Evolutionary conservation across 2,329 filamentous ascomycete genomes (phyloP), one percentile per base, ranked within the genome.

Genomic region (Microcyclospora tardicrescens): DNA sequence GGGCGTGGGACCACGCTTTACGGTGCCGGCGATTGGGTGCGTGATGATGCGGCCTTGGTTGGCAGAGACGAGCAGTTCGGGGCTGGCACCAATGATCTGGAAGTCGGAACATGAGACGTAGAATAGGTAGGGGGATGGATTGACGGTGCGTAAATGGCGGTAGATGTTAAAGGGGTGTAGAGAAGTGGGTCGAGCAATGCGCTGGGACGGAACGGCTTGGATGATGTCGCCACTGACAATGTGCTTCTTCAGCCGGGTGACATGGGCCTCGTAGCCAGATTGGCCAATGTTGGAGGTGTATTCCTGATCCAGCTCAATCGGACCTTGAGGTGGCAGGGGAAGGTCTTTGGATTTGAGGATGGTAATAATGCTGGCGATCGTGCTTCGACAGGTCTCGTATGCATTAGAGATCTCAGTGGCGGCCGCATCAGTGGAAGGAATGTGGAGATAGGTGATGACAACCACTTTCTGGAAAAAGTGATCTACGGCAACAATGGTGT

Each of bases 151-250:
- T 29, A 98, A 73, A 59, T 94, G 85, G 39, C 89, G 79, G 70
- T 96, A 98, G 54, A 98, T 84, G 68, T 96, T 98, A 72, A 96
- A 98, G 0, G 91, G 89, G 61, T 98, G 91, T 33, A 98, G 69
- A 40, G 76, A 78, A 2, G 91, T 98, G 11, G 87, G 87, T 19
- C 89, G 76, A 6, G 87, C 80, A 57, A 96, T 84, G 37, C 91
- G 78, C 64, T 98, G 91, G 32, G 86, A 95, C 2, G 91, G 91
- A 12, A 98, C 91, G 1, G 86, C 85, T 61, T 98, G 91, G 64
- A 98, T 96, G 58, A 98, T 96, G 67, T 96, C 86, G 50, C 91
- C 91, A 45, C 75, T 73, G 52, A 77, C 73, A 52, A 98, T 96
- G 68, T 96, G 89, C 62, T 85, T 72, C 68, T 96, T 96, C 43